Percentiles rank a stretch among this genome's conserved stretches.
phyloP scores from a whole-genome alignment of 139 green algal species.

The Chlamydomonas sp. region DNA sequence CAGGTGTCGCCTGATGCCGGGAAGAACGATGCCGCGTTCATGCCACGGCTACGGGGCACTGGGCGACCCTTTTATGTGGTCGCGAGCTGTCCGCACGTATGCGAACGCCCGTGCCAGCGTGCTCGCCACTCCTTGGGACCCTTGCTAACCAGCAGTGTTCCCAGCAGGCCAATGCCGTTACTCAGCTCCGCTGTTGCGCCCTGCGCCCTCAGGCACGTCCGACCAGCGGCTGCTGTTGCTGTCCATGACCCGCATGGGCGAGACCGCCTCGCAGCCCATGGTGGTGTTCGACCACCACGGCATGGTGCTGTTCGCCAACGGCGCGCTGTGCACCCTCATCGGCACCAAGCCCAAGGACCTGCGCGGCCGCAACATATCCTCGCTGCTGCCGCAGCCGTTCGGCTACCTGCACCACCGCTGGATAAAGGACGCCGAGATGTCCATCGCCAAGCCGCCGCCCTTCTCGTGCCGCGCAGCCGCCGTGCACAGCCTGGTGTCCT shows the following conservation, averaged over 20 bases:
- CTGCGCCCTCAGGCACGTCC: slow-evolving; percentile 30
- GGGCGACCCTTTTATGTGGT: too few relatives aligned
- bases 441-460: neutral
- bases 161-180: neutral
- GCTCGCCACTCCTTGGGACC: too few relatives aligned
- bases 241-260: slow-evolving; percentile 33
- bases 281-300: slow-evolving; percentile 52
- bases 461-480: slow-evolving; percentile 37
- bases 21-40: too few relatives aligned
- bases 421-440: slow-evolving; percentile 46
- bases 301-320: slow-evolving; percentile 49
- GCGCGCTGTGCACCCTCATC: slow-evolving; percentile 45
- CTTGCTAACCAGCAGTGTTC: neutral
- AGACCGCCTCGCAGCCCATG: slow-evolving; percentile 1
- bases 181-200: neutral
- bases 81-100: too few relatives aligned
- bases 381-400: slow-evolving; percentile 50
- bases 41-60: too few relatives aligned
- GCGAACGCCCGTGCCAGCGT: too few relatives aligned
- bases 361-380: slow-evolving; percentile 36
- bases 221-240: slow-evolving; percentile 54
- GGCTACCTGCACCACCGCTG: slow-evolving; percentile 49
- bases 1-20: too few relatives aligned
- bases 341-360: slow-evolving; percentile 47
- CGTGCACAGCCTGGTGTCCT: slow-evolving; percentile 35